Base-by-base conservation (phyloP, 2,329 filamentous ascomycete species). In the Neonectria magnoliae region DNA sequence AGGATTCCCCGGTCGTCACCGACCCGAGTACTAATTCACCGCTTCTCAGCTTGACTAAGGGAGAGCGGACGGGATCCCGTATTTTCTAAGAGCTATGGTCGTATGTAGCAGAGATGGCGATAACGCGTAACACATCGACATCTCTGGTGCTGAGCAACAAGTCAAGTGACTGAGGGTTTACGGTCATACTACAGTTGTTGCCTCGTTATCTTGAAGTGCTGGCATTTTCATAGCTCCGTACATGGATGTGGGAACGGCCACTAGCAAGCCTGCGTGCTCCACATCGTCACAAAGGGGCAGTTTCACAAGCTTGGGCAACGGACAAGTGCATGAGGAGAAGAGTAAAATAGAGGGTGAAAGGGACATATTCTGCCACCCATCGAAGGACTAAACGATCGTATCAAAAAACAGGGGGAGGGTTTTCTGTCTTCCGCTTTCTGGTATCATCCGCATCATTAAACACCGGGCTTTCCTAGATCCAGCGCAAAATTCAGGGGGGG, bases 311-410 rank as follows among this genome's bases (percentile, higher is more conserved):
- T 3, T 8, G 14, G 14, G 36, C 14, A 38, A 18, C 47, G 16
- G 18, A 31, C 22, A 33, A 54, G 4, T 36, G 6, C 27, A 14
- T 51, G 16, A 22, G 10, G 5, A 59, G 25, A 51, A 44, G 27
- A 52, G 47, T 29, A 59, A 50, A 57, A 38, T 50, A 41, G 20
- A 29, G 20, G 44, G 44, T 25, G 18, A 4, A 33, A n/a, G 29
- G n/a, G 18, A 10, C n/a, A 51, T 51, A 9, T 9, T 22, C 48
- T 36, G 29, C n/a, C 31, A 8, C 45, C 45, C 20, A 38, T 13
- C 25, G 22, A 27, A 25, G 56, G 33, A 50, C 45, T 42, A 58
- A 58, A 57, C 31, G 33, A 58, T 51, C 13, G 47, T 59, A 52
- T 20, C 22, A 59, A 59, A 59, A 47, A 11, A 48, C 25, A 25